phyloP scores from a whole-genome alignment of 2,329 filamentous ascomycete species.

The Aureobasidium sp. region DNA sequence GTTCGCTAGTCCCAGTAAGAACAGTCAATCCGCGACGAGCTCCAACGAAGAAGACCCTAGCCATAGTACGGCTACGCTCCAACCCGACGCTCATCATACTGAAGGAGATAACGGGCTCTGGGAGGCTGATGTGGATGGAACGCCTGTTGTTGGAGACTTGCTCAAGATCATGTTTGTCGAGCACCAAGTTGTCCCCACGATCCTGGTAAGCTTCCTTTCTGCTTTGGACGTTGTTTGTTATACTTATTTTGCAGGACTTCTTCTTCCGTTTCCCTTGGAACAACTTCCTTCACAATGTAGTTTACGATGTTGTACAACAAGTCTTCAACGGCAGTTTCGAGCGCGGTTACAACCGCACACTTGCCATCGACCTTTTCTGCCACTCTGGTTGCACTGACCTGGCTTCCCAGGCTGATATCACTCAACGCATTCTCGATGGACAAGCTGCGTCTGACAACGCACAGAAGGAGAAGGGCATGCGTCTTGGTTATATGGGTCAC shows the following conservation, averaged over 20 bases:
- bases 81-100: slow-evolving; percentile 13
- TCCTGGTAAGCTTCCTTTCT: slow-evolving; percentile 59
- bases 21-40: slow-evolving; percentile 14
- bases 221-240: not conserved
- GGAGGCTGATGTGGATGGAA: slow-evolving; percentile 52
- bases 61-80: slow-evolving; percentile 19
- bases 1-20: slow-evolving; percentile 41
- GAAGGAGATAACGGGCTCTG: slow-evolving; percentile 32
- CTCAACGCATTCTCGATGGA: slow-evolving; percentile 83
- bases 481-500: slow-evolving; percentile 97
- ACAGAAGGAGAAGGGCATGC: slow-evolving; percentile 75
- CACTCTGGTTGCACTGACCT: slow-evolving; percentile 13
- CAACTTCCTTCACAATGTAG: slow-evolving; percentile 97
- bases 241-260: slow-evolving; percentile 60
- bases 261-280: slow-evolving; percentile 99
- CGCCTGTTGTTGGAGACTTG: slow-evolving; percentile 85
- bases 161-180: slow-evolving; percentile 96
- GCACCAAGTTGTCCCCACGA: slow-evolving; percentile 88
- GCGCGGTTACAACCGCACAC: slow-evolving; percentile 79
- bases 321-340: slow-evolving; percentile 99
- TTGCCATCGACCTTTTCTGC: slow-evolving; percentile 81
- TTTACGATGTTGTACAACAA: slow-evolving; percentile 97
- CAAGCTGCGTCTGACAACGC: slow-evolving; percentile 82
- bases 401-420: slow-evolving; percentile 72
- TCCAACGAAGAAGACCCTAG: slow-evolving; percentile 15